Evolutionary conservation across 805 yeast species (phyloP), one percentile per base, ranked within the genome.

Genomic region (Wickerhamiella alocasiicola): DNA sequence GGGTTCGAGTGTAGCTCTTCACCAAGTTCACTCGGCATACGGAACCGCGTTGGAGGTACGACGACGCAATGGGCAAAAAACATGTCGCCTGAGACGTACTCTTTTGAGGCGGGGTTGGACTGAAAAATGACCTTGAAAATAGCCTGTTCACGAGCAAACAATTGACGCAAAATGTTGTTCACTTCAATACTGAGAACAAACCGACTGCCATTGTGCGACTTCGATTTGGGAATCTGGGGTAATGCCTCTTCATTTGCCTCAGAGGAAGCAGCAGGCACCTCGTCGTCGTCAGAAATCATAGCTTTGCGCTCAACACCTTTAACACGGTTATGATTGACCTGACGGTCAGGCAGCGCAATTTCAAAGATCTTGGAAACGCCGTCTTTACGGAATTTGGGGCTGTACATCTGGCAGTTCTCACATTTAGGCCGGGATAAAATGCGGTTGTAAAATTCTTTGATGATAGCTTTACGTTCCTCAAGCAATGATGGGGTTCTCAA

Each of bases 11-110:
- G 97, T 46, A 88, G 73, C 59, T 84, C 96, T 43, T 91, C 99
- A 43, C 98, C 98, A 44, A 91, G 68, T 61, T 87, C 87, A 12
- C 94, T 79, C n/a, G 99, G 98, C 50, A 87, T 70, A 60, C 99
- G 74, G 68, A 91, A 91, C 60, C 97, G 72, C 2, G 97, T 93
- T 38, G 98, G 87, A 27, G 99, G 98, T 29, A 93, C 97, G 30
- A 85, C 78, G 44, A 91, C 65, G 4, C 84, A 77, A 50, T 83
- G 87, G 52, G 84, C 70, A 66, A 91, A 93, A 60, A 93, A 91
- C 69, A 83, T 71, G 55, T 88, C 95, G 15, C 95, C 80, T 3
- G 63, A 54, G 7, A 68, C 66, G 19, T 57, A 55, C 26, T 67
- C 65, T 42, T 60, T 66, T n/a, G 20, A 9, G 18, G 65, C 56